These are phyloP conservation scores for Candida stauntonica DNA, from an alignment of 805 yeast species.

Conservation along the genomic window DNA sequence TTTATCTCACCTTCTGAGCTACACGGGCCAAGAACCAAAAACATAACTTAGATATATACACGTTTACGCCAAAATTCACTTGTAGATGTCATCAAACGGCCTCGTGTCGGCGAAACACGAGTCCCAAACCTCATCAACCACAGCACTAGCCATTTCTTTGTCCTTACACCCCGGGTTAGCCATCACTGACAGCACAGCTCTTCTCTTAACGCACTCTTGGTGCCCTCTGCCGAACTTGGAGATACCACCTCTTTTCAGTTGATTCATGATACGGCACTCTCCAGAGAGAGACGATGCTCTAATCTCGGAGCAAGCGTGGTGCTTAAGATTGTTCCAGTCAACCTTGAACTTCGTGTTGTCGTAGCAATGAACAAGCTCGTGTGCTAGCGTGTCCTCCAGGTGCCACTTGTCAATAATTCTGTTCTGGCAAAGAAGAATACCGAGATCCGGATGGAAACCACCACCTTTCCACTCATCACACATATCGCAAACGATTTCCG, in stretches of 20 bases:
- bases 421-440: slow-evolving; percentile 84
- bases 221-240: slow-evolving; percentile 70
- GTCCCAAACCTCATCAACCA: slow-evolving; percentile 85
- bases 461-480: slow-evolving; percentile 86
- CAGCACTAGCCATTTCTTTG: slow-evolving; percentile 68
- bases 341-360: slow-evolving; percentile 86
- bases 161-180: slow-evolving; percentile 82
- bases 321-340: slow-evolving; percentile 78
- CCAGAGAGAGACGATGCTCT: slow-evolving; percentile 92
- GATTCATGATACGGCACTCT: slow-evolving; percentile 88
- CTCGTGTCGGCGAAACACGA: slow-evolving; percentile 93
- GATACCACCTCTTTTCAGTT: slow-evolving; percentile 47
- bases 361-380: slow-evolving; percentile 90
- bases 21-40: not conserved
- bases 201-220: slow-evolving; percentile 84
- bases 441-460: slow-evolving; percentile 88
- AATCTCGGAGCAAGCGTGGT: slow-evolving; percentile 96
- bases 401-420: slow-evolving; percentile 64
- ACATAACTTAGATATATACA: not conserved
- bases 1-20: slow-evolving; percentile 67
- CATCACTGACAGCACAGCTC: slow-evolving; percentile 79
- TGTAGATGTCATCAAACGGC: slow-evolving; percentile 91
- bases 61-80: slow-evolving; percentile 4
- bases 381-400: slow-evolving; percentile 86
- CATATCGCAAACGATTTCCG: slow-evolving; percentile 68